A percentile compares a stretch with the other conserved stretches of the same genome.
Conservation (phyloP, 2,329 filamentous ascomycete species). For the Rasamsonia emersonii region DNA sequence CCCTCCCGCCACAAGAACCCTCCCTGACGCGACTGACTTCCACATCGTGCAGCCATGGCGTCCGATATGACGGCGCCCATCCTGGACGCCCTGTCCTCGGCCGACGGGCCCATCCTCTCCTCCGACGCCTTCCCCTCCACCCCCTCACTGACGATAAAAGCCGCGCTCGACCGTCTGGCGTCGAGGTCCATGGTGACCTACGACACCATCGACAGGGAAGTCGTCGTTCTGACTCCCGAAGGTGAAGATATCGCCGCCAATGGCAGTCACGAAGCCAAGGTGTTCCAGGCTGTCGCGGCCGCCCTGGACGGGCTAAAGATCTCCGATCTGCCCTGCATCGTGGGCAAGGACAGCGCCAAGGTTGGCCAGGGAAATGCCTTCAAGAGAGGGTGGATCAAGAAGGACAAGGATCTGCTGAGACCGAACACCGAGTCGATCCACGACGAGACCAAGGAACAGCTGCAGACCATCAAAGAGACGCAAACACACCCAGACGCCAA, state of each 20-base stretch:
- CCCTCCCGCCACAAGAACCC: background rate
- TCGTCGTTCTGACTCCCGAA: slow-evolving; percentile 66
- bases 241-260: slow-evolving; percentile 62
- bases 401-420: slow-evolving; percentile 49
- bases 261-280: slow-evolving; percentile 74
- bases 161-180: slow-evolving; percentile 73
- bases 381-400: slow-evolving; percentile 62
- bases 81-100: slow-evolving; percentile 55
- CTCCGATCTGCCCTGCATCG: slow-evolving; percentile 51
- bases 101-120: slow-evolving; percentile 56
- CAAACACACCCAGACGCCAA: slow-evolving; percentile 65
- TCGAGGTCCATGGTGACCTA: slow-evolving; percentile 84
- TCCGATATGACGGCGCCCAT: slow-evolving; percentile 56
- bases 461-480: slow-evolving; percentile 63
- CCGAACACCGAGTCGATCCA: slow-evolving; percentile 60
- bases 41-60: slow-evolving; percentile 26
- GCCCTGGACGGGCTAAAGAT: slow-evolving; percentile 76
- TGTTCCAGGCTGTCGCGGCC: slow-evolving; percentile 64
- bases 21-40: slow-evolving; percentile 1
- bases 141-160: slow-evolving; percentile 66
- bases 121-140: slow-evolving; percentile 59
- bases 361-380: slow-evolving; percentile 94
- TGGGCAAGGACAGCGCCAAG: slow-evolving; percentile 41
- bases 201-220: slow-evolving; percentile 71
- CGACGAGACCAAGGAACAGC: slow-evolving; percentile 68